Evolutionary conservation across 225 moss, liverwort and hornwort genomes (phyloP), one percentile per base, ranked within the genome.

Genomic region (Anthoceros angustus): DNA sequence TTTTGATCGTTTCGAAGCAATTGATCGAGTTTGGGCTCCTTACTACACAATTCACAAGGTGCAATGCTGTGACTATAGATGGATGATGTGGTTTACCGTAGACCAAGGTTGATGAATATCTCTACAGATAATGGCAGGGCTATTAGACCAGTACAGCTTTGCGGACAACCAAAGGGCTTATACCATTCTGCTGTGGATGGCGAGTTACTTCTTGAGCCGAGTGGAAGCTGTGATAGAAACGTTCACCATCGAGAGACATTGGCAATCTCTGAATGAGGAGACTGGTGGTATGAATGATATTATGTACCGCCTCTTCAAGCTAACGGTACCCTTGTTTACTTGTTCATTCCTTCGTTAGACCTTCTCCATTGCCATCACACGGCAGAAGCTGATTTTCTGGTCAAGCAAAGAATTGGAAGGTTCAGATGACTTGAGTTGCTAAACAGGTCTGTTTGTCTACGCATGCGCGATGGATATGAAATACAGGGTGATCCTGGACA

Each of bases 1-100:
- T 65, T 99, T 99, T 70, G 89, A 99, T 70, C 89, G 98, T 25
- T 87, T 89, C 70, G 98, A 99, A 87, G 87, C 81, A 63, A 84
- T 99, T 66, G 67, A 71, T 66, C 75, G 74, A 65, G 98, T 99
- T 55, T 99, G 92, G 98, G 92, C 92, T 23, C 92, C 98, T 21
- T 99, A 99, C 73, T 99, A 92, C 79, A 99, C 92, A 64, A 86
- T 89, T 38, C 92, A 99, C 69, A 99, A 99, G 87, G 95, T 95
- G 39, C 64, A 20, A 14, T 25, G 14, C 20, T 42, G 11, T 15
- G 7, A 42, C 11, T 16, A 18, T 67, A 2, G 42, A 16, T 25
- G 24, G 9, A 23, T 20, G n/a, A 23, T 38, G 24, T 39, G 39
- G 39, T n/a, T 6, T n/a, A 39, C 16, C 11, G n/a, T 25, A 16